These are phyloP conservation scores for Didymella pomorum DNA, from an alignment of 2,329 filamentous ascomycete species.

Conservation along the genomic window DNA sequence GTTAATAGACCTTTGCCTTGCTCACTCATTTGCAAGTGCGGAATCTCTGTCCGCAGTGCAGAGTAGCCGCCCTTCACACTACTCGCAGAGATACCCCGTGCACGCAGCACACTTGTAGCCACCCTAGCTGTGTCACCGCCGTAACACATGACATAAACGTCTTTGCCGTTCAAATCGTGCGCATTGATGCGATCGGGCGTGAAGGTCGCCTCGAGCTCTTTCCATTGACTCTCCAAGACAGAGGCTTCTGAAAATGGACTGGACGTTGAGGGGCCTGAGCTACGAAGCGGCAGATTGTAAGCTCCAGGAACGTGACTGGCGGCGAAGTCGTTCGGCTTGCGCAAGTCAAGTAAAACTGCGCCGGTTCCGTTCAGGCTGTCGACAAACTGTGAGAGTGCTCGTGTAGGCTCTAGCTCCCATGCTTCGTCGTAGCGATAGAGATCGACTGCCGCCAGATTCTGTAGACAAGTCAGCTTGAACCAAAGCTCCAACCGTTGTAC, in stretches of 20 bases:
- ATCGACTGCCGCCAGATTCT: slow-evolving; percentile 32
- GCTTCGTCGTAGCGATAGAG: slow-evolving; percentile 35
- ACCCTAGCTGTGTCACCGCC: slow-evolving; percentile 30
- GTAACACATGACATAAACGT: slow-evolving; percentile 32
- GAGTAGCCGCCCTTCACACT: slow-evolving; percentile 30
- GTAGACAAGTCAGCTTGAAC: neutral
- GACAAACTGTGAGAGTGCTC: slow-evolving; percentile 23
- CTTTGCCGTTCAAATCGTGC: slow-evolving; percentile 28
- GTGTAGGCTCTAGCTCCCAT: slow-evolving; percentile 29
- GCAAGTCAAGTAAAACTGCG: slow-evolving; percentile 25
- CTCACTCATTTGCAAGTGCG: slow-evolving; percentile 22
- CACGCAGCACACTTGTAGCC: slow-evolving; percentile 31
- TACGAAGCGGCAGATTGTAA: slow-evolving; percentile 33
- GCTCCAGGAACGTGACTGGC: slow-evolving; percentile 28
- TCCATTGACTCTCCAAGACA: slow-evolving; percentile 31
- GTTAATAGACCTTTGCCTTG: slow-evolving; percentile 7
- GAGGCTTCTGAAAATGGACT: slow-evolving; percentile 29
- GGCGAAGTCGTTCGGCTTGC: slow-evolving; percentile 30
- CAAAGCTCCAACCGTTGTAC: neutral
- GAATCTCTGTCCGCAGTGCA: slow-evolving; percentile 23
- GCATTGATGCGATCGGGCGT: slow-evolving; percentile 28
- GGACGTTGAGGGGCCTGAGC: slow-evolving; percentile 15
- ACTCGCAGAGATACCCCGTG: slow-evolving; percentile 24
- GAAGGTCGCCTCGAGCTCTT: slow-evolving; percentile 29
- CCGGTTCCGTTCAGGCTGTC: neutral